phyloP scores from a whole-genome alignment of 305 asterid genomes.

The Rubia tinctorum region DNA sequence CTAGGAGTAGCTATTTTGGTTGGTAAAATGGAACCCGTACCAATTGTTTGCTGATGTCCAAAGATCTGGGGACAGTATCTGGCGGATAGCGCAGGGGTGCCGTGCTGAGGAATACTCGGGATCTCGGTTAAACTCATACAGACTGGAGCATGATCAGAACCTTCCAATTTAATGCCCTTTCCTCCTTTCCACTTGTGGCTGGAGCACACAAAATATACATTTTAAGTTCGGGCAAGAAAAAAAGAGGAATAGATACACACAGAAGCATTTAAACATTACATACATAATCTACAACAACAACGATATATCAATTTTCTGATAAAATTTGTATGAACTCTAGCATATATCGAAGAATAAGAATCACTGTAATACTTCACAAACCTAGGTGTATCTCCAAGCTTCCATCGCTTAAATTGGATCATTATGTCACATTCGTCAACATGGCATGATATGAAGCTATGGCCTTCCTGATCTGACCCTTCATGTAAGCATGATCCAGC shows the following conservation, averaged over 20 bases:
- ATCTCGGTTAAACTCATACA: slow-evolving; percentile 53
- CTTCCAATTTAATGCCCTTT: slow-evolving; percentile 77
- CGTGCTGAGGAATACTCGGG: slow-evolving; percentile 54
- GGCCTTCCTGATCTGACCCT: slow-evolving; percentile 50
- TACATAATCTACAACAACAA: not conserved
- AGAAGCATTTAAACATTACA: not conserved
- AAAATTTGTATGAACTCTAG: not conserved
- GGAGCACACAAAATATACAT: slow-evolving; percentile 5
- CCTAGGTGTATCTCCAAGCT: slow-evolving; percentile 77
- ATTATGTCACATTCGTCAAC: slow-evolving; percentile 79
- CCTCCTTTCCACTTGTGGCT: slow-evolving; percentile 54
- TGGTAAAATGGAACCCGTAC: slow-evolving; percentile 28
- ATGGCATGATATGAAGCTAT: slow-evolving; percentile 69
- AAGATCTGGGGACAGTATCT: slow-evolving; percentile 86
- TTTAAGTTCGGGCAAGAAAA: not conserved
- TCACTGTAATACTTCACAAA: slow-evolving; percentile 32
- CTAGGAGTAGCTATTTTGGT: not conserved
- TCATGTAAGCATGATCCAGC: slow-evolving; percentile 83
- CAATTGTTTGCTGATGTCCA: slow-evolving; percentile 89
- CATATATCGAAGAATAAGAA: slow-evolving; percentile 1
- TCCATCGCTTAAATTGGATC: slow-evolving; percentile 85
- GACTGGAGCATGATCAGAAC: slow-evolving; percentile 97
- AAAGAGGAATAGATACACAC: not conserved
- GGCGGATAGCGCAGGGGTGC: slow-evolving; percentile 76
- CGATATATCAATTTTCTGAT: not conserved